Percentiles rank a stretch among this genome's conserved stretches.
Conservation (phyloP, 1,284 basidiomycete genomes). For the Trametes versicolor region DNA sequence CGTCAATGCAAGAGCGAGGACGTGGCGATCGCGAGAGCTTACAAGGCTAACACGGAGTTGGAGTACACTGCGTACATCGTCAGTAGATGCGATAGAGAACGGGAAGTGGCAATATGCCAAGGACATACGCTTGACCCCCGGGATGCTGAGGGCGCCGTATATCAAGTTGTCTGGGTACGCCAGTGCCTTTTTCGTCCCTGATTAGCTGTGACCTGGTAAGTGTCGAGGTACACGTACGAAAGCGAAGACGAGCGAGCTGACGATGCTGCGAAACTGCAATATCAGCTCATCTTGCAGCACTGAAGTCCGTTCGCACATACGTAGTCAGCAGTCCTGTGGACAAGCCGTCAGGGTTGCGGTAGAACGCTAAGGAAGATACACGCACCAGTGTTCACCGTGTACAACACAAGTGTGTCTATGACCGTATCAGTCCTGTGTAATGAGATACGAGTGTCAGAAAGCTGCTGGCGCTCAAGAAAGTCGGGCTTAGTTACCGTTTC, state of each 20-base stretch:
- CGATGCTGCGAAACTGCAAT: not conserved
- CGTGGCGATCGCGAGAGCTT: not conserved
- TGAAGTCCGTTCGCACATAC: not conserved
- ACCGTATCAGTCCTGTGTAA: slow-evolving; percentile 13
- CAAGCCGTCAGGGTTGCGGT: not conserved
- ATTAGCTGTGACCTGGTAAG: not conserved
- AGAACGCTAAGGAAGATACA: too few relatives aligned
- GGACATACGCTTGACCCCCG: slow-evolving; percentile 8
- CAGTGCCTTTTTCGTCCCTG: not conserved
- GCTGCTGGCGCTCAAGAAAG: not conserved
- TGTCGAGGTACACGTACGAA: not conserved
- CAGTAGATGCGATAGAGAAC: not conserved
- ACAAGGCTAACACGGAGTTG: slow-evolving; percentile 12
- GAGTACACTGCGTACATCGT: slow-evolving; percentile 4
- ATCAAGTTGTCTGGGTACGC: slow-evolving; percentile 1
- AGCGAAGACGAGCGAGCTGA: slow-evolving; percentile 2
- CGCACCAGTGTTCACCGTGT: slow-evolving; percentile 13
- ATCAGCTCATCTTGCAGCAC: not conserved
- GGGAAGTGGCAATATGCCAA: too few relatives aligned
- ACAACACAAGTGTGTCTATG: slow-evolving; percentile 1
- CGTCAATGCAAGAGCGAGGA: too few relatives aligned
- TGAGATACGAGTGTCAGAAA: not conserved
- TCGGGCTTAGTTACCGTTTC: slow-evolving; percentile 10
- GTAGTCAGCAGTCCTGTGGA: slow-evolving; percentile 4
- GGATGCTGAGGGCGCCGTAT: slow-evolving; percentile 11